Evolutionary conservation across 2,329 filamentous ascomycete genomes (phyloP).

Genomic region (Verticillium zaregamsianum): DNA sequence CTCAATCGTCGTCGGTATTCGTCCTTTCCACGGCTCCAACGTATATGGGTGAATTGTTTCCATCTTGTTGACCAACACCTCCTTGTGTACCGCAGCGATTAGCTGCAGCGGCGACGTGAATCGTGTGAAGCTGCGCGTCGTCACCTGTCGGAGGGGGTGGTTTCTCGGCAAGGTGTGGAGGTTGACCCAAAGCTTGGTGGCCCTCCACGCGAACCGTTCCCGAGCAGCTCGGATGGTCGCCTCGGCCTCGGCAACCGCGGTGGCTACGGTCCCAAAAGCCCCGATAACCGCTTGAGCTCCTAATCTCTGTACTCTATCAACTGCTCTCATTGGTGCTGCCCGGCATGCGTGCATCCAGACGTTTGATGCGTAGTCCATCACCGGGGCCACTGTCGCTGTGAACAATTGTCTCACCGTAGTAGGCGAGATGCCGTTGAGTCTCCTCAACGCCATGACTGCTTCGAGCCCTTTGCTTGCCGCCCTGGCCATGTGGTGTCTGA

Average conservation of each 20-base stretch:
- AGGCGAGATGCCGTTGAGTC: conserved; percentile 4
- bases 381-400: neutral
- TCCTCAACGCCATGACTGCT: conserved; percentile 7
- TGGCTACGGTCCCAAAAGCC: neutral
- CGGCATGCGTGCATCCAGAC: neutral
- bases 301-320: conserved; percentile 2
- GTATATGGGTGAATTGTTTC: too few species aligned
- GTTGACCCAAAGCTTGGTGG: too few species aligned
- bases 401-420: conserved; percentile 5
- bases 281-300: conserved; percentile 4
- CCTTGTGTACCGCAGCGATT: too few species aligned
- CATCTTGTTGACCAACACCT: too few species aligned
- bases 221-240: neutral
- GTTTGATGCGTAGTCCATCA: neutral
- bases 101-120: too few species aligned
- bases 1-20: too few species aligned
- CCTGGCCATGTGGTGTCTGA: conserved; percentile 2
- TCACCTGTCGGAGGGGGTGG: too few species aligned
- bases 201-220: too few species aligned
- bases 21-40: too few species aligned
- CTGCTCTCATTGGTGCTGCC: neutral
- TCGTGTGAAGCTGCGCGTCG: too few species aligned
- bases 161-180: too few species aligned
- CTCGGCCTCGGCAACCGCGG: conserved; percentile 1
- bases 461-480: conserved; percentile 11